Conservation (phyloP, 495 filamentous ascomycete species). For the Articulospora tetracladia region DNA sequence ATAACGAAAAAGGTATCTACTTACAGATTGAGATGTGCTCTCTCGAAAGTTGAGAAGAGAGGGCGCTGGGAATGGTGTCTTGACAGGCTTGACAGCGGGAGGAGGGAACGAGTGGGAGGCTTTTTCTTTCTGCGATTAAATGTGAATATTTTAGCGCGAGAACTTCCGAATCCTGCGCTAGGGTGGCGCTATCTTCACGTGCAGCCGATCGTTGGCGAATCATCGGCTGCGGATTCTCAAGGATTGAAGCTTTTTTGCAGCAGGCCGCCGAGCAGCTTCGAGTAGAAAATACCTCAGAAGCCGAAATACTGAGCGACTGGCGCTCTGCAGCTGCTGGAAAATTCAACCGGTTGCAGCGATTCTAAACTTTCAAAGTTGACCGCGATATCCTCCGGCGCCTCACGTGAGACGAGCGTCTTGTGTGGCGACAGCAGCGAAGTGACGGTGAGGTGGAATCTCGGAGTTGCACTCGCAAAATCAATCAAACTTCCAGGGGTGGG, state of each 20-base stretch:
- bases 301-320: too few relatives aligned
- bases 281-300: not conserved
- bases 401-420: not conserved
- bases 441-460: not conserved
- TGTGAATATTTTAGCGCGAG: slow-evolving; percentile 12
- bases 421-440: too few relatives aligned
- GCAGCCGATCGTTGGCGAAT: not conserved
- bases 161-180: slow-evolving; percentile 4
- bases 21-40: slow-evolving; percentile 23
- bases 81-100: slow-evolving; percentile 1
- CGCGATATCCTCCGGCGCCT: too few relatives aligned
- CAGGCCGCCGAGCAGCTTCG: too few relatives aligned
- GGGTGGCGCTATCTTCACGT: slow-evolving; percentile 6
- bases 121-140: slow-evolving; percentile 7
- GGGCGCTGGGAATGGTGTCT: not conserved
- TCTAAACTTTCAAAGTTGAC: too few relatives aligned
- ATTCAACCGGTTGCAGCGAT: too few relatives aligned
- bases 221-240: not conserved
- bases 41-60: slow-evolving; percentile 10
- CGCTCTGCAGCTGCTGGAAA: too few relatives aligned
- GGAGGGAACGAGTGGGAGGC: not conserved
- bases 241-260: too few relatives aligned
- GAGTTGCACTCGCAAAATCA: not conserved
- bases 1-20: slow-evolving; percentile 15
- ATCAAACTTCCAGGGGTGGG: not conserved